Conservation (phyloP, 1,284 basidiomycete genomes). For the Pulveroboletus sp. region DNA sequence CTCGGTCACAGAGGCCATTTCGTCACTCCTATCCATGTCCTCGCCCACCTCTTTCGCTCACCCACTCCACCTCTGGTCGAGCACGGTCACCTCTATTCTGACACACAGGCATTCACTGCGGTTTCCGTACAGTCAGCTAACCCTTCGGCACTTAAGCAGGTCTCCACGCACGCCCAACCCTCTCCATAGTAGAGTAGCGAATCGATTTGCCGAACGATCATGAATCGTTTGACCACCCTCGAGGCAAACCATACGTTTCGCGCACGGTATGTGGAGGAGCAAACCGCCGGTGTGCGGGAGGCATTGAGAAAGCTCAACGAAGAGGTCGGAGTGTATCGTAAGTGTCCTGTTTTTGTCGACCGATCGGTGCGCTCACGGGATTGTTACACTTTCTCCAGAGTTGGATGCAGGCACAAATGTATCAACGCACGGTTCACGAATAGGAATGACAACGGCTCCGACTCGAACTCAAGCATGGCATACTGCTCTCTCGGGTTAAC, state of each 20-base stretch:
- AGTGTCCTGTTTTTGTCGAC: too few relatives aligned
- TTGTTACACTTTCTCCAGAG: too few relatives aligned
- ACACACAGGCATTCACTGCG: slow-evolving; percentile 2
- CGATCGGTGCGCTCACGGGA: too few relatives aligned
- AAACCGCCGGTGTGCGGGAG: too few relatives aligned
- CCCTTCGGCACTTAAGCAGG: slow-evolving; percentile 2
- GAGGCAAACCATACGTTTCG: slow-evolving; percentile 51
- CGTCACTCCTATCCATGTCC: slow-evolving; percentile 16
- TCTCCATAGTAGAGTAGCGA: slow-evolving; percentile 53
- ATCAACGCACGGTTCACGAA: too few relatives aligned
- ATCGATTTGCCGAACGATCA: slow-evolving; percentile 95
- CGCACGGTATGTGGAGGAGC: too few relatives aligned
- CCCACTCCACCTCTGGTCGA: slow-evolving; percentile 4
- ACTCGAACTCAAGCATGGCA: too few relatives aligned
- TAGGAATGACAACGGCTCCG: too few relatives aligned
- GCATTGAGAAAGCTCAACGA: too few relatives aligned
- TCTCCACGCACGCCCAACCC: neutral
- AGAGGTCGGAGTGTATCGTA: too few relatives aligned
- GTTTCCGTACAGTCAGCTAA: slow-evolving; percentile 5
- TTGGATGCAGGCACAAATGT: too few relatives aligned
- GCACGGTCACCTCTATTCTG: slow-evolving; percentile 5
- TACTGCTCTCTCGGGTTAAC: too few relatives aligned
- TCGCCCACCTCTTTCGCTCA: slow-evolving; percentile 1
- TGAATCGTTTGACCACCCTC: slow-evolving; percentile 84
- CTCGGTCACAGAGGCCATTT: slow-evolving; percentile 23